Evolutionary conservation across 148 eudicot genomes (phyloP).

Genomic region (Arctostaphylos glauca): DNA sequence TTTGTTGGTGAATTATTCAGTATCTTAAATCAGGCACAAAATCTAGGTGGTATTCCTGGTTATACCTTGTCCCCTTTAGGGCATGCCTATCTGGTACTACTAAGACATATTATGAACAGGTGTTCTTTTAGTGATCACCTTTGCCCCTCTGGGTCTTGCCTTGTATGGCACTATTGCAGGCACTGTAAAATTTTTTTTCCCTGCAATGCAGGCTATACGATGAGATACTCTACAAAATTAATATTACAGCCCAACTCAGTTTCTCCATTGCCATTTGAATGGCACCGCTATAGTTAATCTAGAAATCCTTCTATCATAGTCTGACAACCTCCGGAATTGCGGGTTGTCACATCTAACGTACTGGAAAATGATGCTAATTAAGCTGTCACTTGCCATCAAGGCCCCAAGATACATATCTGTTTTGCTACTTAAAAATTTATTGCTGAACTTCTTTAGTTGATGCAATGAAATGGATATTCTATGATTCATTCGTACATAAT

Average conservation of each 20-base stretch:
- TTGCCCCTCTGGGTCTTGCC: neutral
- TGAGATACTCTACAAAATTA: neutral
- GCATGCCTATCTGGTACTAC: neutral
- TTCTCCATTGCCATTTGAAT: too few relatives aligned
- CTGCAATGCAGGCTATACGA: neutral
- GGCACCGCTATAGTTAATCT: neutral
- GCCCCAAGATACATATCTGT: neutral
- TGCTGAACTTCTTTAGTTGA: neutral
- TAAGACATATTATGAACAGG: neutral
- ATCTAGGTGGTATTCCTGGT: neutral
- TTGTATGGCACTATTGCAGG: neutral
- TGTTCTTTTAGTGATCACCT: neutral
- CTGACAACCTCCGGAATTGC: neutral
- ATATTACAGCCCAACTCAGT: neutral
- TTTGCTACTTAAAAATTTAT: neutral
- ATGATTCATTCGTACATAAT: neutral
- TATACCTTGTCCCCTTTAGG: neutral
- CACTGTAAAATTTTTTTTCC: neutral
- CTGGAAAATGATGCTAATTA: neutral
- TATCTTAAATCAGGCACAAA: neutral
- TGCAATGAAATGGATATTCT: constrained; percentile 2
- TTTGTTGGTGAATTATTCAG: neutral
- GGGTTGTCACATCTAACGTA: neutral
- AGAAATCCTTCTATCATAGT: neutral
- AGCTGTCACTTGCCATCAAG: too few relatives aligned